Conservation (phyloP, 768 basidiomycete genomes). For the Lactarius indigo region DNA sequence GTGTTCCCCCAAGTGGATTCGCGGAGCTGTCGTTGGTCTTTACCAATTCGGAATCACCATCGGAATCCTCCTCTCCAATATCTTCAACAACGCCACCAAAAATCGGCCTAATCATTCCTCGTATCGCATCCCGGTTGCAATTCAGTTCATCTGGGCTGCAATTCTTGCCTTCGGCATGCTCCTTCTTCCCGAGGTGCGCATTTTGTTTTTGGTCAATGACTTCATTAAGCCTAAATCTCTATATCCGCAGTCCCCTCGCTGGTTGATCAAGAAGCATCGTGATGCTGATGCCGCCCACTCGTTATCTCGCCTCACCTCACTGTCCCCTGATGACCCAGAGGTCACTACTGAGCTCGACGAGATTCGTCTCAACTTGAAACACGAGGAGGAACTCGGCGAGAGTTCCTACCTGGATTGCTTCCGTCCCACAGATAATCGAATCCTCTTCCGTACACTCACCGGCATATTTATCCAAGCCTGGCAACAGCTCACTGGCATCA, state of each 20-base stretch:
- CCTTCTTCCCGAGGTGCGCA: constrained; percentile 50
- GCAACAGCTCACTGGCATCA: constrained; percentile 75
- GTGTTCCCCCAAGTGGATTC: constrained; percentile 11
- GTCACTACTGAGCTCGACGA: constrained; percentile 50
- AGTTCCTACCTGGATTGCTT: constrained; percentile 67
- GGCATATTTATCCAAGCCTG: constrained; percentile 76
- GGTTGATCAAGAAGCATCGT: constrained; percentile 64
- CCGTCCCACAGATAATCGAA: constrained; percentile 38
- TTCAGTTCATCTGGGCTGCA: constrained; percentile 77
- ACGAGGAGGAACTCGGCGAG: constrained; percentile 59
- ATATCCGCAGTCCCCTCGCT: constrained; percentile 60
- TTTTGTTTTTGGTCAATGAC: neutral
- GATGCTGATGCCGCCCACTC: constrained; percentile 55
- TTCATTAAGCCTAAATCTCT: neutral
- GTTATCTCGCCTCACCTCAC: constrained; percentile 60
- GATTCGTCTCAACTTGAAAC: constrained; percentile 56
- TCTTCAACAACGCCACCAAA: constrained; percentile 21
- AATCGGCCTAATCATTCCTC: constrained; percentile 29
- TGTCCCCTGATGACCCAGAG: constrained; percentile 49
- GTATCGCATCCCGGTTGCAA: constrained; percentile 76
- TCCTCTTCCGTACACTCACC: constrained; percentile 69
- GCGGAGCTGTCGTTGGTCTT: constrained; percentile 50
- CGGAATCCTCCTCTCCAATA: constrained; percentile 16
- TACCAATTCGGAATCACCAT: constrained; percentile 57
- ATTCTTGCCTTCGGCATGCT: constrained; percentile 65